A percentile compares a stretch with the other conserved stretches of the same genome.
phyloP scores from a whole-genome alignment of 768 basidiomycete species.

The Boletus sp. region DNA sequence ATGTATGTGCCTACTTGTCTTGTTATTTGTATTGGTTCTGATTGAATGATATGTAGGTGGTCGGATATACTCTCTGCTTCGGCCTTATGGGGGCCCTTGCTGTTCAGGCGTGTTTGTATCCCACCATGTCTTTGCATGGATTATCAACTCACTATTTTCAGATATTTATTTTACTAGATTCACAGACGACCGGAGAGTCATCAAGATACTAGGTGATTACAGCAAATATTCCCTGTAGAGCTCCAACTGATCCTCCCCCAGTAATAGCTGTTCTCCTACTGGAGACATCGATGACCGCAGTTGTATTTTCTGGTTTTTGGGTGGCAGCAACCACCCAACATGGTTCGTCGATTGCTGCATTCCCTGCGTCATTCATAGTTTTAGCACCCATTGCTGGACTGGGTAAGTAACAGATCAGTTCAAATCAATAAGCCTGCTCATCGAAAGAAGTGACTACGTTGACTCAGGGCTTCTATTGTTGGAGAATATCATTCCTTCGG shows the following conservation, averaged over 20 bases:
- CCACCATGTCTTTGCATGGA: too few relatives aligned
- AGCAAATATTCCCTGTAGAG: neutral
- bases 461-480: conserved; percentile 23
- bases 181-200: too few relatives aligned
- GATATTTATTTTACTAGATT: too few relatives aligned
- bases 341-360: too few relatives aligned
- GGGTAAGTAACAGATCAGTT: conserved; percentile 4
- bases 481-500: conserved; percentile 16
- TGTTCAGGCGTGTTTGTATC: conserved; percentile 14
- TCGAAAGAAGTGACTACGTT: conserved; percentile 6
- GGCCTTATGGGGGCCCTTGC: conserved; percentile 12
- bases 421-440: neutral
- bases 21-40: neutral
- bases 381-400: conserved; percentile 11
- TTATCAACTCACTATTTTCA: too few relatives aligned
- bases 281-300: conserved; percentile 7
- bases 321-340: neutral
- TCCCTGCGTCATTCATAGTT: neutral
- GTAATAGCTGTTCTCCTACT: conserved; percentile 6
- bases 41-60: neutral
- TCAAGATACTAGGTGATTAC: too few relatives aligned
- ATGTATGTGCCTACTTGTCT: conserved; percentile 1
- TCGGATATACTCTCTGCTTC: conserved; percentile 16
- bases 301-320: conserved; percentile 12
- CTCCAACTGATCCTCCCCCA: neutral